A percentile compares a stretch with the other conserved stretches of the same genome.
These are phyloP conservation scores for Aurantiochytrium sp. DNA, from an alignment of 108 stramenopile genomes.

Conservation along the genomic window DNA sequence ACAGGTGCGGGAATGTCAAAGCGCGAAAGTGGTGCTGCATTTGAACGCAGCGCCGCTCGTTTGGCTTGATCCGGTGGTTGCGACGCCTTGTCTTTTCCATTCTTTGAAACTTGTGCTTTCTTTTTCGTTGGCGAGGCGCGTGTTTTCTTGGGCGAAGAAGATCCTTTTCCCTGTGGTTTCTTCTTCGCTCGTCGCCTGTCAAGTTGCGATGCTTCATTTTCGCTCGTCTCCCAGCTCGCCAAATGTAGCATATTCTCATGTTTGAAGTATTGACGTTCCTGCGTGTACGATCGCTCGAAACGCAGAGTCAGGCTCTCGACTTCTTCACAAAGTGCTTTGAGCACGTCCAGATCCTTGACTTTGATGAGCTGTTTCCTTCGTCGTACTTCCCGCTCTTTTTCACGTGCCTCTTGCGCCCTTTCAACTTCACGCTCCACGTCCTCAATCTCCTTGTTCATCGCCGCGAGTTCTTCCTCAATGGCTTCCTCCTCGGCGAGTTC, in stretches of 20 bases:
- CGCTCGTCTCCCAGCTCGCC: background rate
- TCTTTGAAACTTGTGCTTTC: too few relatives aligned
- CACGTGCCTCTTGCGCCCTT: background rate
- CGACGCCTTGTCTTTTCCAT: too few relatives aligned
- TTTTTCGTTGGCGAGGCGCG: too few relatives aligned
- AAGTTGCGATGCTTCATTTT: too few relatives aligned
- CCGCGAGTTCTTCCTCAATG: background rate
- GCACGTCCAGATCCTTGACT: constrained; percentile 32
- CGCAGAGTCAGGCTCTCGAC: background rate
- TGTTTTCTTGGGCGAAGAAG: too few relatives aligned
- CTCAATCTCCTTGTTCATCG: background rate
- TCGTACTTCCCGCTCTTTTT: background rate
- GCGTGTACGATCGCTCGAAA: background rate
- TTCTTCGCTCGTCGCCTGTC: too few relatives aligned
- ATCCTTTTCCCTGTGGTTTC: too few relatives aligned
- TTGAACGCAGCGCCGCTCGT: too few relatives aligned
- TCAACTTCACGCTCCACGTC: background rate
- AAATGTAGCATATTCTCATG: background rate
- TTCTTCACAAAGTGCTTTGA: constrained; percentile 42
- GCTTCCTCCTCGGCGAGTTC: background rate
- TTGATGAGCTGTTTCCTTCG: background rate
- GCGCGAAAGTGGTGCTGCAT: background rate
- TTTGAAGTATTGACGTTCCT: background rate
- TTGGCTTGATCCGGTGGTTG: too few relatives aligned
- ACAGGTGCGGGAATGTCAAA: background rate